These are phyloP conservation scores for Pulicaria dysenterica DNA, from an alignment of 129 eudicot genomes.

Conservation along the genomic window DNA sequence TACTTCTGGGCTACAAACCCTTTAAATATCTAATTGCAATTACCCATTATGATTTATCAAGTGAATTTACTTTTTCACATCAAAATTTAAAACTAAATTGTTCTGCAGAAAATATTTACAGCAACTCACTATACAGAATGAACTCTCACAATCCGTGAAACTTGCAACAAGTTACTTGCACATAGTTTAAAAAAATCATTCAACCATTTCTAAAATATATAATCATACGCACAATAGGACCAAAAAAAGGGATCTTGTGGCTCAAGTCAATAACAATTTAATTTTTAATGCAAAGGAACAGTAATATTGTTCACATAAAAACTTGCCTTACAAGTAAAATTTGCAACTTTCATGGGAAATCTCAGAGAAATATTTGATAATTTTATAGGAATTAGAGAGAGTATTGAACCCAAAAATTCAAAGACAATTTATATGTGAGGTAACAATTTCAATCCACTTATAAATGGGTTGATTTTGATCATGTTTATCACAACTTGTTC, in stretches of 20 bases:
- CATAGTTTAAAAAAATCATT: background rate
- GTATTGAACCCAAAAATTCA: background rate
- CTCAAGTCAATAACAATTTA: background rate
- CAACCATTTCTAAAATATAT: background rate
- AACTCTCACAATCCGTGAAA: no score
- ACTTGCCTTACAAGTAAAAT: background rate
- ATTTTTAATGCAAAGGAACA: background rate
- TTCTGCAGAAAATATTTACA: background rate
- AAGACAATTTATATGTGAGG: background rate
- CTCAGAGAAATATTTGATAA: background rate
- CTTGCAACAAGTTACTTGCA: background rate
- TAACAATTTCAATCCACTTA: background rate
- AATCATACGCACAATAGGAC: background rate
- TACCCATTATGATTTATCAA: background rate
- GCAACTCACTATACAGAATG: background rate
- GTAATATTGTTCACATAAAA: background rate
- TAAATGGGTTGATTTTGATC: background rate
- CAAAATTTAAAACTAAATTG: background rate
- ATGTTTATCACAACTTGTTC: background rate
- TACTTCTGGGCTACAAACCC: no score
- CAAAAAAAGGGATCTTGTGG: background rate
- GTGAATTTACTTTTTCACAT: background rate
- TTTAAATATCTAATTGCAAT: background rate
- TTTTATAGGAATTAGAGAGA: background rate
- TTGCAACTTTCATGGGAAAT: constrained; percentile 10